Conservation (phyloP, 2,329 filamentous ascomycete species). For the Pezicula neosporulosa region DNA sequence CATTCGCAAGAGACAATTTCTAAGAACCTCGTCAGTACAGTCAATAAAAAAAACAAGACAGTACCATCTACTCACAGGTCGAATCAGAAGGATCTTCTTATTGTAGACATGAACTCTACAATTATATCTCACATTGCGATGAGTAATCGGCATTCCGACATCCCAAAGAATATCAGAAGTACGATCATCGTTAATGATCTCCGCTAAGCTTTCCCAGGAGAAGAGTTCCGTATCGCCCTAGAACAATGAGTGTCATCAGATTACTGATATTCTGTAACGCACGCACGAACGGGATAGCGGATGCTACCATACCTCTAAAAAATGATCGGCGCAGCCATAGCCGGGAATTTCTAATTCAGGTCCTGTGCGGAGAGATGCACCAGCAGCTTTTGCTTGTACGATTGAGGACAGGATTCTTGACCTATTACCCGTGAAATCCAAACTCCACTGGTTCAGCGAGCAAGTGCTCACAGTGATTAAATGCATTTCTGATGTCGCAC, state of each 20-base stretch:
- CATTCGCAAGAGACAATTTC: too few relatives aligned
- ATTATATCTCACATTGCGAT: slow-evolving; percentile 62
- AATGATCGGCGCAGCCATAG: slow-evolving; percentile 39
- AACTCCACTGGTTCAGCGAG: too few relatives aligned
- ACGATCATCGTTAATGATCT: slow-evolving; percentile 56
- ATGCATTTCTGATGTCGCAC: too few relatives aligned
- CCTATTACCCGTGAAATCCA: slow-evolving; percentile 54
- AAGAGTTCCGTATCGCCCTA: slow-evolving; percentile 49
- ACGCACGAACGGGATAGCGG: too few relatives aligned
- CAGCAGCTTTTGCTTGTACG: slow-evolving; percentile 45
- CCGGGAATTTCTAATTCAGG: slow-evolving; percentile 29
- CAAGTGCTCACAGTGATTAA: too few relatives aligned
- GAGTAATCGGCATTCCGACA: slow-evolving; percentile 58
- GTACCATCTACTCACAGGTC: too few relatives aligned
- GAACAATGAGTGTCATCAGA: not conserved
- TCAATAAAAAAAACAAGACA: too few relatives aligned
- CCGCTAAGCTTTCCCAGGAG: slow-evolving; percentile 58
- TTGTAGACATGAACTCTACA: slow-evolving; percentile 61
- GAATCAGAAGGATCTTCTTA: slow-evolving; percentile 65
- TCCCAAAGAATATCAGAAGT: slow-evolving; percentile 66
- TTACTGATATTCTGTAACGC: too few relatives aligned
- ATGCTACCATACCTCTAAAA: too few relatives aligned
- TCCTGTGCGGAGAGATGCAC: slow-evolving; percentile 49
- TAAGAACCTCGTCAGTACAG: too few relatives aligned
- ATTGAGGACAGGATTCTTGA: slow-evolving; percentile 56